A percentile compares a stretch with the other conserved stretches of the same genome.
Conservation (phyloP, 1,139 yeast species). For the Zygoascus meyerae region DNA sequence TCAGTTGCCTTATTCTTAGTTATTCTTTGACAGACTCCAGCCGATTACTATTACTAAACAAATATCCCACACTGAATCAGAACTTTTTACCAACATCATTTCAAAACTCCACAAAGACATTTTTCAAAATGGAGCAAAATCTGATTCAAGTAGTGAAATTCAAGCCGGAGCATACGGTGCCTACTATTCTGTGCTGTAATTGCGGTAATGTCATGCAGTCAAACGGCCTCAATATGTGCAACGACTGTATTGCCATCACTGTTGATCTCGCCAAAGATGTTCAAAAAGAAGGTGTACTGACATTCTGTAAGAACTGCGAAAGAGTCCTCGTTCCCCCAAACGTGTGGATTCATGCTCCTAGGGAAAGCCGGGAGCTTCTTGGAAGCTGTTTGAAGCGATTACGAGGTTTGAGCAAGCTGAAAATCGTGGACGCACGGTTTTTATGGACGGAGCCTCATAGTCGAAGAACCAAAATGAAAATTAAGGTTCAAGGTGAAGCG, state of each 20-base stretch:
- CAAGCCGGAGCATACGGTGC: constrained; percentile 43
- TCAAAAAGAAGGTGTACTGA: constrained; percentile 84
- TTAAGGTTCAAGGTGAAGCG: constrained; percentile 96
- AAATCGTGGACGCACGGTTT: constrained; percentile 88
- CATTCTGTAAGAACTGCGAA: constrained; percentile 96
- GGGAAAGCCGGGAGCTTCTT: constrained; percentile 86
- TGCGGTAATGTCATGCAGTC: constrained; percentile 94
- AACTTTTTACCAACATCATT: too few species aligned
- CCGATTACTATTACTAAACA: too few species aligned
- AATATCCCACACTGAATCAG: too few species aligned
- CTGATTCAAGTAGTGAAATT: constrained; percentile 22
- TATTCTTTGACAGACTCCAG: too few species aligned
- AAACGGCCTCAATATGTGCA: constrained; percentile 85
- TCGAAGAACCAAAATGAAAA: constrained; percentile 80
- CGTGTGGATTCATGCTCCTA: constrained; percentile 87
- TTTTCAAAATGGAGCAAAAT: constrained; percentile 15
- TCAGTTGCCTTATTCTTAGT: too few species aligned
- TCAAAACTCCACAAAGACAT: too few species aligned
- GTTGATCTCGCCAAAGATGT: constrained; percentile 95
- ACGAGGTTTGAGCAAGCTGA: constrained; percentile 79
- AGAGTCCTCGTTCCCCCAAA: constrained; percentile 87
- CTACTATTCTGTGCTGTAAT: constrained; percentile 91
- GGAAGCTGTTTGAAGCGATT: constrained; percentile 86
- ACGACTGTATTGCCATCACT: constrained; percentile 89
- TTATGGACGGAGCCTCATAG: constrained; percentile 99